Evolutionary conservation across 768 basidiomycete genomes (phyloP), one percentile per base, ranked within the genome.

Genomic region (Harrya chromipes): DNA sequence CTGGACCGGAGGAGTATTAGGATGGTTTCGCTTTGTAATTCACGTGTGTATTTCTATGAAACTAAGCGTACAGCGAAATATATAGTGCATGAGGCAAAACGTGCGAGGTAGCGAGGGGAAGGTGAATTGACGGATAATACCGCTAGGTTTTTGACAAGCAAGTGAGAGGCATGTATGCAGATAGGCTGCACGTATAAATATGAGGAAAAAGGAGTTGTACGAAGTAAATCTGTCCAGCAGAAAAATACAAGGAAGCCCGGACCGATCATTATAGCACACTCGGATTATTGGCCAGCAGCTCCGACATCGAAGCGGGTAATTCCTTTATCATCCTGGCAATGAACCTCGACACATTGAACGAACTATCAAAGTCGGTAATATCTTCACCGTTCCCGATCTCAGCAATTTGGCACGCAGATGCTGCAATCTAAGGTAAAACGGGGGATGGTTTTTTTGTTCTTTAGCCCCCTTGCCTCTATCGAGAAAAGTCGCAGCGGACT

Each of bases 321-420:
- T 68, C 68, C 37, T 64, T 64, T 24, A 62, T 49, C 61, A 70
- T 53, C 48, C 50, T 59, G 6, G 68, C 53, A 37, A 70, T 58
- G 43, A 68, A 68, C 44, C 68, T 50, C 6, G 66, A 61, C 24
- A 62, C 64, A 29, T 70, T 66, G 48, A 68, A 70, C 0, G 52
- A 14, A n/a, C 49, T 68, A 20, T 62, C 50, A 39, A 68, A 68
- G 48, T 70, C 54, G 16, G 63, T 70, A 45, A 68, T 56, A 33
- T 68, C 62, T 47, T 70, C 61, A 16, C 66, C 66, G 26, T 68
- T 68, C 19, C 66, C 66, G 24, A 68, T 68, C 43, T 68, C 66
- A 12, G 57, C 66, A n/a, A 68, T 70, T 31, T 68, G 66, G 14
- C 54, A 50, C 8, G 59, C 61, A 19, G 66, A 49, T 12, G 66